Percentiles rank a stretch among this genome's conserved stretches.
Evolutionary conservation across 768 basidiomycete species (phyloP).

Genomic region (Albatrellus ellisii): DNA sequence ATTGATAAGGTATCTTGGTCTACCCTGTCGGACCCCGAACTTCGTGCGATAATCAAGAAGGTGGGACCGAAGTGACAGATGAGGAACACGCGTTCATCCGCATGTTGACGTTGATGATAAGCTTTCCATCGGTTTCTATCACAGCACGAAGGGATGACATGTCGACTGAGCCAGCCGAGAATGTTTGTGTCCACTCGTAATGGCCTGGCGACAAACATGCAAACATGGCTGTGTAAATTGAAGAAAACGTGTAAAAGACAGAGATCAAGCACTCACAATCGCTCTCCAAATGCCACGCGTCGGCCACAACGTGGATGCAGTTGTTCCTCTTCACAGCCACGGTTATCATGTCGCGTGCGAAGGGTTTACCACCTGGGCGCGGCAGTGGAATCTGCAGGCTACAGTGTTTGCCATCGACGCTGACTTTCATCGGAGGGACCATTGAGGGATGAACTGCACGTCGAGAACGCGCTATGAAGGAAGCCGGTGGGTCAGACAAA

Average conservation of each 20-base stretch:
- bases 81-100: no score
- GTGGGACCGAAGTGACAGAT: no score
- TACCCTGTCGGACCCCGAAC: no score
- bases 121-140: background rate
- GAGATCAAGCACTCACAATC: background rate
- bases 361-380: background rate
- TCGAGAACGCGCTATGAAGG: background rate
- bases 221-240: no score
- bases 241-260: background rate
- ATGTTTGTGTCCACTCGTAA: background rate
- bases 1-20: no score
- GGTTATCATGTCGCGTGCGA: background rate
- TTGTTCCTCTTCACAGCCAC: background rate
- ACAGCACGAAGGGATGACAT: background rate
- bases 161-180: background rate
- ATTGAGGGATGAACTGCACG: background rate
- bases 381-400: background rate
- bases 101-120: background rate
- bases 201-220: background rate
- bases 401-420: background rate
- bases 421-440: background rate
- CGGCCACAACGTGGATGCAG: background rate
- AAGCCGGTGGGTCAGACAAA: background rate
- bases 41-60: no score
- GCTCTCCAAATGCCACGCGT: constrained; percentile 1